Base-by-base conservation (phyloP, 2,329 filamentous ascomycete genomes). In the Hypoxylon sp. region DNA sequence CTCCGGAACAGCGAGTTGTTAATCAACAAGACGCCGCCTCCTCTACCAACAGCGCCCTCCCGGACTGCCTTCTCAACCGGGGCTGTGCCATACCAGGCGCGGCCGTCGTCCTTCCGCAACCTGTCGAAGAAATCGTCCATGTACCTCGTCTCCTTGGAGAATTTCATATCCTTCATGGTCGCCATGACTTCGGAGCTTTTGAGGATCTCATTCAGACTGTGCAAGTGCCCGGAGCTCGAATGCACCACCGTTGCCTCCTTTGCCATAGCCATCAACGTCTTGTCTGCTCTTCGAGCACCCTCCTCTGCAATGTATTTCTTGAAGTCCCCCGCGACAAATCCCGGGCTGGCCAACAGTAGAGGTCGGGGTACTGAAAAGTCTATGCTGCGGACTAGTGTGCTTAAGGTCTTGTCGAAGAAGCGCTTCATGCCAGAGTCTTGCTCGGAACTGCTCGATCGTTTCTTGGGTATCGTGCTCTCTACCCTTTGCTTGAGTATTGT, bases 1-100 rank as follows among this genome's bases (percentile, higher is more conserved):
- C 91, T 93, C 50, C 96, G 85, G 78, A 99, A 98, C 0, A 98
- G 82, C 0, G 89, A 87, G 77, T 97, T 97, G 70, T 91, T 96
- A 73, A 99, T 90, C 58, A 99, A 82, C 51, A 99, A 79, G 2
- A 93, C 87, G 11, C 93, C 94, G 0, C 94, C 94, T 7, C 94
- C 93, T 12, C 91, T 85, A 0, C 94, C 94, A 0, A 98, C 93
- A 0, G 94, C 96, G 1, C 95, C 95, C 71, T 96, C 92, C 9
- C 89, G 89, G 3, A 97, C 90, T 0, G 95, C 95, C 65, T 87
- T 87, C 74, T 93, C 89, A 1, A 97, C 93, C 55, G 97, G 93
- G 12, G 84, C 86, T 0, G 91, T 87, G 0, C 96, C 96, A 78
- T 99, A 99, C 85, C 94, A 97, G 1, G 94, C 95, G 60, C 91